Conservation (phyloP, 352 stramenopile genomes). For the Globisporangium nagaii region DNA sequence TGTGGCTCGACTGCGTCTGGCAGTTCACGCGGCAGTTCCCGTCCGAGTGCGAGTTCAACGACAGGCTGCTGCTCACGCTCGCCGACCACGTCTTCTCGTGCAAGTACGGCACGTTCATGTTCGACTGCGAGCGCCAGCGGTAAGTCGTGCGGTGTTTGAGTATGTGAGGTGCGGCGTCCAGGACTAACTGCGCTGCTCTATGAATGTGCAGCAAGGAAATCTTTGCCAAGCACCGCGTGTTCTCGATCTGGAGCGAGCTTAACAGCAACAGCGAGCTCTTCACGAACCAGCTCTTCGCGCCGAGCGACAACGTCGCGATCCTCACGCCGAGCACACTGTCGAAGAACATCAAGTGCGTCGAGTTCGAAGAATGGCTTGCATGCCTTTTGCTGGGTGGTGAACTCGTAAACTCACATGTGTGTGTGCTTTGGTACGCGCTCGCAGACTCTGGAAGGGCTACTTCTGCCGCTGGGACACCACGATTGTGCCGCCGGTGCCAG, state of each 20-base stretch:
- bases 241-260: slow-evolving; percentile 79
- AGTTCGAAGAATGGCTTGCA: no score
- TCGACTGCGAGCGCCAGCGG: slow-evolving; percentile 92
- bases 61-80: slow-evolving; percentile 88
- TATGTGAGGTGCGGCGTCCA: neutral
- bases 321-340: slow-evolving; percentile 72
- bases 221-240: slow-evolving; percentile 68
- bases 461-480: slow-evolving; percentile 84
- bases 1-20: slow-evolving; percentile 98
- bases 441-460: slow-evolving; percentile 80
- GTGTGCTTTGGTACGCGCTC: slow-evolving; percentile 2
- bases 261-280: slow-evolving; percentile 68
- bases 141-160: slow-evolving; percentile 8
- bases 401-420: neutral
- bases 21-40: slow-evolving; percentile 96
- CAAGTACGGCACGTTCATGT: slow-evolving; percentile 98
- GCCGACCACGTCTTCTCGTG: slow-evolving; percentile 96
- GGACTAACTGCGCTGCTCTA: no score
- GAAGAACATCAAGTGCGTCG: slow-evolving; percentile 87
- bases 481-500: slow-evolving; percentile 57
- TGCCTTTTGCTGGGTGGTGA: neutral
- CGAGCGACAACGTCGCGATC: slow-evolving; percentile 30
- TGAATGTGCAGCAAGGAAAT: slow-evolving; percentile 80
- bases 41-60: slow-evolving; percentile 97
- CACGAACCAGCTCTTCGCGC: slow-evolving; percentile 60